These are phyloP conservation scores for Mimosa bimucronata DNA, from an alignment of 306 rosid genomes.

Conservation along the genomic window DNA sequence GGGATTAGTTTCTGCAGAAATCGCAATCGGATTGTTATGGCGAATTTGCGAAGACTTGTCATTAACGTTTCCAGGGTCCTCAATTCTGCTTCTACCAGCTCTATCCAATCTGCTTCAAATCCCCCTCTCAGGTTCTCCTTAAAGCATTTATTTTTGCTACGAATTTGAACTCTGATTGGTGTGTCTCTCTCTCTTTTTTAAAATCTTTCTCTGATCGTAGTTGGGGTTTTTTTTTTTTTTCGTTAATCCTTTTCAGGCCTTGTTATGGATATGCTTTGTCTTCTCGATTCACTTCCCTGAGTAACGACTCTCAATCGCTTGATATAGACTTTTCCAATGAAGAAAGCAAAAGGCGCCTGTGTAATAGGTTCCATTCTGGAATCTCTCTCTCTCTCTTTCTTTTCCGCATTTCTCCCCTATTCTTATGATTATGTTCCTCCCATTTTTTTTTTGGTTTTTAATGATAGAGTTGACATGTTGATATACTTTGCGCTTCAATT, in stretches of 20 bases:
- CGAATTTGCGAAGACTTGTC: slow-evolving; percentile 46
- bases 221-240: not conserved
- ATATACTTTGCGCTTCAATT: not conserved
- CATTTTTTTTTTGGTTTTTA: not conserved
- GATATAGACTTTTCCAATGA: slow-evolving; percentile 68
- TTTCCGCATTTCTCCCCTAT: not conserved
- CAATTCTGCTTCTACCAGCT: slow-evolving; percentile 35
- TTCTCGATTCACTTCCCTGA: slow-evolving; percentile 46
- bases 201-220: not conserved
- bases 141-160: not conserved
- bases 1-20: not conserved
- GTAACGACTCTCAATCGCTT: slow-evolving; percentile 25
- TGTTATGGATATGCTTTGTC: slow-evolving; percentile 7
- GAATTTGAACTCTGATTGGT: not conserved
- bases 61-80: slow-evolving; percentile 43
- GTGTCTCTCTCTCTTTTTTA: not conserved
- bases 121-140: slow-evolving; percentile 30
- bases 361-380: slow-evolving; percentile 57
- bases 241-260: slow-evolving; percentile 27
- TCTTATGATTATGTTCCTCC: not conserved
- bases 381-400: not conserved
- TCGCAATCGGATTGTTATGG: slow-evolving; percentile 44
- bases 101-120: slow-evolving; percentile 28
- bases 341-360: slow-evolving; percentile 75
- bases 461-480: not conserved